Evolutionary conservation across 352 stramenopile genomes (phyloP).

Genomic region (Pythium coloratum): DNA sequence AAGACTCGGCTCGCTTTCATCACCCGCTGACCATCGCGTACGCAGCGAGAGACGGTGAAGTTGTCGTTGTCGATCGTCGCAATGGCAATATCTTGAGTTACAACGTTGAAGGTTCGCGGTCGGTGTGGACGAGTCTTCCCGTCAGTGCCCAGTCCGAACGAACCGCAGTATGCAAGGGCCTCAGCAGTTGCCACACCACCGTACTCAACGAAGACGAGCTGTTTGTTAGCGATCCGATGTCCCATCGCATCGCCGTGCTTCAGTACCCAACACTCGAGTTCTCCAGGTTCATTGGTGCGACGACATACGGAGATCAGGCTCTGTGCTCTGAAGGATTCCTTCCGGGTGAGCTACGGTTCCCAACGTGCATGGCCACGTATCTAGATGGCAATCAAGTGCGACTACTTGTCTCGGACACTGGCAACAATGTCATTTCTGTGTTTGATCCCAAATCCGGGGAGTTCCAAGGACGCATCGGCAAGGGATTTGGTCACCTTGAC

Average conservation of each 20-base stretch:
- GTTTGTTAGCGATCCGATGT: conserved; percentile 54
- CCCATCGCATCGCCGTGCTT: conserved; percentile 53
- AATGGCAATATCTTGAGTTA: conserved; percentile 54
- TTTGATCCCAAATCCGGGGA: conserved; percentile 43
- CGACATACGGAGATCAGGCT: conserved; percentile 55
- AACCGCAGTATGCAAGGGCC: conserved; percentile 3
- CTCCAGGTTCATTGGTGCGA: conserved; percentile 47
- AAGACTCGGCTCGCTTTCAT: conserved; percentile 41
- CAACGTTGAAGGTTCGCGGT: conserved; percentile 46
- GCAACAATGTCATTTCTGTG: conserved; percentile 59
- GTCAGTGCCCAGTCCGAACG: background rate
- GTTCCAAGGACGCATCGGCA: conserved; percentile 45
- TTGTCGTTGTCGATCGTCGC: conserved; percentile 53
- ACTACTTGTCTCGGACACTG: conserved; percentile 55
- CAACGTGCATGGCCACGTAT: conserved; percentile 40
- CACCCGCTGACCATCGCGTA: conserved; percentile 44
- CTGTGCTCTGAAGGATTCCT: conserved; percentile 49
- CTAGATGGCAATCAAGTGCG: background rate
- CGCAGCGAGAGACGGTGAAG: conserved; percentile 33
- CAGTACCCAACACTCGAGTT: conserved; percentile 34
- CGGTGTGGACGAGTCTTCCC: conserved; percentile 37
- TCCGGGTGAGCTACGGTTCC: conserved; percentile 50
- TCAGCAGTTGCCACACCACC: conserved; percentile 13
- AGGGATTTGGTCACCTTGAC: conserved; percentile 52
- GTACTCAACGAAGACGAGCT: conserved; percentile 18